phyloP scores from a whole-genome alignment of 2,329 filamentous ascomycete genomes.

The Aspergillus phoenicis region DNA sequence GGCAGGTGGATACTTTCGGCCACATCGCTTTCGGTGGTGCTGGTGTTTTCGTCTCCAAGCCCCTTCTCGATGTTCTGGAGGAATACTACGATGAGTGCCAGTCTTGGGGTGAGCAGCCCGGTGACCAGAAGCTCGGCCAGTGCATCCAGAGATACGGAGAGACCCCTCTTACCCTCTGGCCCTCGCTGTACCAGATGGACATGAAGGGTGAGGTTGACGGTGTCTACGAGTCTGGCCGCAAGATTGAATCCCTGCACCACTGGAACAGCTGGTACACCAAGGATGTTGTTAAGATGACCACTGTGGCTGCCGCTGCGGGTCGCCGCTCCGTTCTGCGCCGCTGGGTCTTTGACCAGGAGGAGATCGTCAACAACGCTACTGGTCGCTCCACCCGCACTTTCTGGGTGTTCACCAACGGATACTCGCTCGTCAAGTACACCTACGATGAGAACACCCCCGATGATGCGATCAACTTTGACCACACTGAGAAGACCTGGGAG shows the following conservation, averaged over 20 bases:
- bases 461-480: constrained; percentile 47
- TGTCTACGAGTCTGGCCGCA: constrained; percentile 47
- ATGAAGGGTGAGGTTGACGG: constrained; percentile 46
- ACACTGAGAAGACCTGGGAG: constrained; percentile 49
- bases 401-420: constrained; percentile 50
- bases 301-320: constrained; percentile 44
- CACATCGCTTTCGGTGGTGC: constrained; percentile 49
- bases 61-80: constrained; percentile 42
- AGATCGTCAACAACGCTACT: constrained; percentile 37
- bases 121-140: constrained; percentile 48
- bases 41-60: constrained; percentile 48
- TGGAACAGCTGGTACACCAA: constrained; percentile 50
- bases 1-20: constrained; percentile 48
- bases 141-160: constrained; percentile 46
- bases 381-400: constrained; percentile 41
- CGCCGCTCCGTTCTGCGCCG: constrained; percentile 47
- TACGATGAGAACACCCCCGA: constrained; percentile 39
- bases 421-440: constrained; percentile 48
- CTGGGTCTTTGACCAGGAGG: constrained; percentile 48
- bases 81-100: constrained; percentile 46
- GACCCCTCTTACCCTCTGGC: constrained; percentile 44
- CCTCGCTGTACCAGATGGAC: constrained; percentile 49
- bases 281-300: constrained; percentile 49
- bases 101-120: constrained; percentile 46
- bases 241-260: constrained; percentile 49